A percentile compares a stretch with the other conserved stretches of the same genome.
phyloP scores from a whole-genome alignment of 169 alveolate species.

The Perkinsus olseni region DNA sequence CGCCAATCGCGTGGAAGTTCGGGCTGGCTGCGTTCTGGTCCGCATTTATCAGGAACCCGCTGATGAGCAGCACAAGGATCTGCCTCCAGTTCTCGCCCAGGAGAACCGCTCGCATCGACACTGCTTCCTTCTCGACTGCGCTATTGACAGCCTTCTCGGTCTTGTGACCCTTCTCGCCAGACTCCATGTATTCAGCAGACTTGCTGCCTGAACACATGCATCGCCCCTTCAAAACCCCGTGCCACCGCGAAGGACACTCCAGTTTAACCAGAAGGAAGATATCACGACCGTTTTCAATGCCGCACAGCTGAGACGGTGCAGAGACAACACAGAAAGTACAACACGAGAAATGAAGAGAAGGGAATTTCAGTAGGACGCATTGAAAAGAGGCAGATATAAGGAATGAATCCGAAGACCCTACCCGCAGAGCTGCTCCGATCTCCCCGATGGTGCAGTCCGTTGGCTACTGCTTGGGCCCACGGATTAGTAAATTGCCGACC shows the following conservation, averaged over 20 bases:
- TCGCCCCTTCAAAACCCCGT: no score
- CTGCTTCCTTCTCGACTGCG: neutral
- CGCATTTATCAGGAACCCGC: neutral
- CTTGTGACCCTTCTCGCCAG: neutral
- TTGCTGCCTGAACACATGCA: neutral
- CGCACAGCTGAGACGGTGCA: no score
- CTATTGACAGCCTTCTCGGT: neutral
- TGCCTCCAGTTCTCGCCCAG: neutral
- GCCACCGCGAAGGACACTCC: no score
- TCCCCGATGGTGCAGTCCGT: neutral
- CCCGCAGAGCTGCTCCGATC: neutral
- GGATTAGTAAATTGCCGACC: neutral
- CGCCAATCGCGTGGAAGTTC: neutral
- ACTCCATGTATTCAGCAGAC: neutral
- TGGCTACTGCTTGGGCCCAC: neutral
- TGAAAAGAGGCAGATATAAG: no score
- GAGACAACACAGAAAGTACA: no score
- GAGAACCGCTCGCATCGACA: neutral
- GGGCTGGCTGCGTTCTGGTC: neutral
- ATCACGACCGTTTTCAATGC: no score
- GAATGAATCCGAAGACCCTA: neutral
- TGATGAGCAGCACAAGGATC: neutral
- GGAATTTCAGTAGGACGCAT: no score
- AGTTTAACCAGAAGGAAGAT: no score
- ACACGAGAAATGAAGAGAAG: no score